Evolutionary conservation across 208 protist genomes (phyloP).

Genomic region (Trypanosoma lewisi): DNA sequence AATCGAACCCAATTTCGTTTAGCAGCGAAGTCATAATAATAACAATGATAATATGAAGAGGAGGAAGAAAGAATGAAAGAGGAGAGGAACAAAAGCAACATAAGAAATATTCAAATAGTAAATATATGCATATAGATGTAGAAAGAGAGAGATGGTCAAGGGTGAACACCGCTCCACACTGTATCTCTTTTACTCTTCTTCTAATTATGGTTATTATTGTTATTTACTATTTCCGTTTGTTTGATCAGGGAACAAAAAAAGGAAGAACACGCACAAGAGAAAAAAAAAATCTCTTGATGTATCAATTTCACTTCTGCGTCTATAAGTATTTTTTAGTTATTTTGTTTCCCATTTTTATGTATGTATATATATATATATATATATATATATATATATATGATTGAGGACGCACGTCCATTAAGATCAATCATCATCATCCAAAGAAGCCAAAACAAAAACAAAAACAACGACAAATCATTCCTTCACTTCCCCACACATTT

Average conservation of each 20-base stretch:
- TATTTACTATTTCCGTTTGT: not conserved
- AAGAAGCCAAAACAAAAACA: not conserved
- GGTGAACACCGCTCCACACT: too few species aligned
- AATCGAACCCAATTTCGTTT: not conserved
- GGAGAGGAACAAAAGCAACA: not conserved
- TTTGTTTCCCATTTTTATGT: not conserved
- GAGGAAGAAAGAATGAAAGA: not conserved
- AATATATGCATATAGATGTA: constrained; percentile 2
- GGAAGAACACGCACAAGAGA: too few species aligned
- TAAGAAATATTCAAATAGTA: not conserved
- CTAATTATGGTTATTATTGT: not conserved
- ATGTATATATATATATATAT: too few species aligned
- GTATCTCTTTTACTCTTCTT: too few species aligned
- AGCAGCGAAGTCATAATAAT: not conserved
- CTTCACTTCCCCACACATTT: constrained; percentile 72
- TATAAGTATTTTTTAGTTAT: not conserved
- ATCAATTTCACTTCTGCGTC: not conserved
- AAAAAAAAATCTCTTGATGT: not conserved
- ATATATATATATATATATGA: too few species aligned
- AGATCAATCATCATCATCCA: not conserved
- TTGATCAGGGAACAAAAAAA: constrained; percentile 3
- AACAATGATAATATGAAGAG: not conserved
- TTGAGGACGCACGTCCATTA: not conserved
- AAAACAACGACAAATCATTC: too few species aligned
- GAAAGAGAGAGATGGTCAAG: not conserved